Base-by-base conservation (phyloP, 2,329 filamentous ascomycete species). In the Microcera coccophila region DNA sequence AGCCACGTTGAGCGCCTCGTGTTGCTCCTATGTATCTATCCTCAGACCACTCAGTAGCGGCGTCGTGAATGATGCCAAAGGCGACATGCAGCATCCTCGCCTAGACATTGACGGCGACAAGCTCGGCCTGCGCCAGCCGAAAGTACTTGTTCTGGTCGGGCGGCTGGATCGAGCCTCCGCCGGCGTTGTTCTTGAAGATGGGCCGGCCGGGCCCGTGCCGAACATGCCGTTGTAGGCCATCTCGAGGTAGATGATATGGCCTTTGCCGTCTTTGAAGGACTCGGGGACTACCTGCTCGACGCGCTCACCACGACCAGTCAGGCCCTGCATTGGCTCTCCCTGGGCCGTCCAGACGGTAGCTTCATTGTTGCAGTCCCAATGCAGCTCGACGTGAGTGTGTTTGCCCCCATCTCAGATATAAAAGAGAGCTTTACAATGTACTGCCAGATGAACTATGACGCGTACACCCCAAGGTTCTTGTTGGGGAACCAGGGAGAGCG, bases 141-240 rank as follows among this genome's bases (percentile, higher is more conserved):
- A 85, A 98, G 62, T 85, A 86, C 57, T 78, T 85, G 71, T 96
- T 81, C n/a, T 87, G 86, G 46, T 85, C 75, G 0, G 93, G 93
- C 12, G 93, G 90, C 62, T n/a, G n/a, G n/a, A n/a, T n/a, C n/a
- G n/a, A n/a, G n/a, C n/a, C n/a, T n/a, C n/a, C n/a, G n/a, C n/a
- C n/a, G n/a, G n/a, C n/a, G n/a, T n/a, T n/a, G 95, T 87, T 54
- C 96, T 97, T 22, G 76, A 81, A 34, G 53, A 54, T 63, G 94
- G 88, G 20, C 88, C 89, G 15, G 85, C 84, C 0, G 85, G 77
- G 0, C 89, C 85, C 63, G 95, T 95, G 55, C 93, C 93, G 69
- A 97, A 97, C 90, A 97, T 97, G 65, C 85, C 84, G 64, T 98
- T 98, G 70, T 93, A 97, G 16, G 93, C 93, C 87, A 97, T 95